These are phyloP conservation scores for Dalechampia spathulata DNA, from an alignment of 441 rosid genomes.

Conservation along the genomic window DNA sequence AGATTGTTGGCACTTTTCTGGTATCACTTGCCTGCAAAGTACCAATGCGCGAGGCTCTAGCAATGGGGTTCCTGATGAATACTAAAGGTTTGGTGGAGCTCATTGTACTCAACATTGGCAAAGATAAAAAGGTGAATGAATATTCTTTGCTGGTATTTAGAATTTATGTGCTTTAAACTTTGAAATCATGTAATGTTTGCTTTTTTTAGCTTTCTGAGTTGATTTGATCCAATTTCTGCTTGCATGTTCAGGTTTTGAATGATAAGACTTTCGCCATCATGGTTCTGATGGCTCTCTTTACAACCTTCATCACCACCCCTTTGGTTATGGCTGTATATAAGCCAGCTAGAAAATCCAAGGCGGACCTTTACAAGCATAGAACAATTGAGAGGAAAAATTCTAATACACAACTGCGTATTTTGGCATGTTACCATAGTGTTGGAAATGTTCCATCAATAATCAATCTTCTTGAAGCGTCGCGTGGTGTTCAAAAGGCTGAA, in stretches of 20 bases:
- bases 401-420: conserved; percentile 36
- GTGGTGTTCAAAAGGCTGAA: conserved; percentile 51
- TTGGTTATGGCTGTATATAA: conserved; percentile 66
- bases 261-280: conserved; percentile 82
- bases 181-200: no score
- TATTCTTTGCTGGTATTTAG: no score
- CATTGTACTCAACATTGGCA: conserved; percentile 86
- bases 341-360: conserved; percentile 49
- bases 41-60: conserved; percentile 55
- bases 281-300: conserved; percentile 84
- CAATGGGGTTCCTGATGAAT: conserved; percentile 80
- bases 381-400: conserved; percentile 46
- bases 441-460: conserved; percentile 50
- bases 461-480: conserved; percentile 72
- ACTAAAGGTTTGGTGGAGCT: conserved; percentile 89
- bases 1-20: conserved; percentile 57
- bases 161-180: no score
- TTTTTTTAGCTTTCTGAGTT: no score
- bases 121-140: conserved; percentile 51
- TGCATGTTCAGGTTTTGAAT: conserved; percentile 45
- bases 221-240: no score
- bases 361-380: conserved; percentile 32
- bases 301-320: conserved; percentile 90
- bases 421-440: conserved; percentile 50
- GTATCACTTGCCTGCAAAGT: conserved; percentile 54